Conservation (phyloP, 805 yeast species). For the Candida easanensis region DNA sequence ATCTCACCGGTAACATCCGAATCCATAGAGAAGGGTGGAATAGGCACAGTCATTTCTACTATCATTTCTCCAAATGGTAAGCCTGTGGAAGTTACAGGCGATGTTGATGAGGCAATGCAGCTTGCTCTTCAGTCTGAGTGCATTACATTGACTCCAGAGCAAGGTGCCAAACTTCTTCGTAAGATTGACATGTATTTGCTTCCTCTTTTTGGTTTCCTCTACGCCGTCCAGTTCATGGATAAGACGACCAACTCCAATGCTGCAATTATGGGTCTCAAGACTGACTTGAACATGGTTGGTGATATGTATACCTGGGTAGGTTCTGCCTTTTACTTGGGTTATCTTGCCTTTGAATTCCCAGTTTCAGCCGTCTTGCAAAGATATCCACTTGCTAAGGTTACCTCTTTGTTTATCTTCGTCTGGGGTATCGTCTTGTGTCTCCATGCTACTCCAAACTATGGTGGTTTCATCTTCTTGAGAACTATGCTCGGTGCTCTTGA, state of each 20-base stretch:
- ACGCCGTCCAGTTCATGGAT: constrained; percentile 5
- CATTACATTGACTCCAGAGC: background rate
- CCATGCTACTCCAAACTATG: constrained; percentile 42
- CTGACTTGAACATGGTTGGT: constrained; percentile 43
- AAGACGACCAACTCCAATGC: constrained; percentile 31
- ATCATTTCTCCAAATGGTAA: constrained; percentile 1
- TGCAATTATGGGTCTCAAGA: constrained; percentile 47
- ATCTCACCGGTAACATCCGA: background rate
- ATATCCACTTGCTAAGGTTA: constrained; percentile 52
- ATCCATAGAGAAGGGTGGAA: background rate
- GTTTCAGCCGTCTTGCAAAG: constrained; percentile 45
- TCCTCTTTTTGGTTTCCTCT: constrained; percentile 1
- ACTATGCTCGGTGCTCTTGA: constrained; percentile 49
- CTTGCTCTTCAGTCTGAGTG: background rate
- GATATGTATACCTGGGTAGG: constrained; percentile 51
- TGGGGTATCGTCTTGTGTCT: constrained; percentile 62
- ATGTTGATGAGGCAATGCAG: constrained; percentile 6
- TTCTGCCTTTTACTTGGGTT: constrained; percentile 60
- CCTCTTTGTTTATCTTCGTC: constrained; percentile 42
- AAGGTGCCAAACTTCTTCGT: background rate
- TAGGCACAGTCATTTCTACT: background rate
- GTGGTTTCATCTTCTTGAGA: constrained; percentile 43
- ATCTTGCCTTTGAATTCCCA: constrained; percentile 52
- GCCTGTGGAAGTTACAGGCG: background rate
- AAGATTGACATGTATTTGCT: constrained; percentile 1